Conservation (phyloP, 2,329 filamentous ascomycete species). For the Alternaria solani region DNA sequence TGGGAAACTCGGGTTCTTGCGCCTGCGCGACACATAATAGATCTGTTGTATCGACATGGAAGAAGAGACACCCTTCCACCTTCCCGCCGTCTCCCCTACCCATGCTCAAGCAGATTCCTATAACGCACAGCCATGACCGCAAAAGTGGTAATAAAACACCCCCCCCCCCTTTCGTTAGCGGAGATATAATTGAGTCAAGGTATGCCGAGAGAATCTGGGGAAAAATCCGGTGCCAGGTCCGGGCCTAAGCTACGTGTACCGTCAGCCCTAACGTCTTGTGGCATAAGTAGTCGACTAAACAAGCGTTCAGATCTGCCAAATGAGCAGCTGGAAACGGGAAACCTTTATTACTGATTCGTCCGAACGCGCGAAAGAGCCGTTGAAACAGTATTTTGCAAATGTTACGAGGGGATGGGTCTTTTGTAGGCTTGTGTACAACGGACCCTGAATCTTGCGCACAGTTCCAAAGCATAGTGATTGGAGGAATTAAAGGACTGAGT, state of each 20-base stretch:
- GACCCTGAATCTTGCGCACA: neutral
- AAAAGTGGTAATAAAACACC: neutral
- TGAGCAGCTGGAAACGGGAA: neutral
- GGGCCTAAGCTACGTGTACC: neutral
- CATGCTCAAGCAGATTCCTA: neutral
- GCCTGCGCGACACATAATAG: neutral
- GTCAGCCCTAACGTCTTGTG: constrained; percentile 1
- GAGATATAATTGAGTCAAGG: neutral
- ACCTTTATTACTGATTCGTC: neutral
- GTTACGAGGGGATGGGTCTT: neutral
- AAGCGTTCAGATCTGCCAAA: neutral
- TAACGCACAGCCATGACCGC: neutral
- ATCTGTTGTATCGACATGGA: neutral
- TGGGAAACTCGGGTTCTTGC: neutral
- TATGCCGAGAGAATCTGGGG: neutral
- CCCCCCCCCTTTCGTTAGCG: neutral
- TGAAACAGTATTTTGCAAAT: too few relatives aligned
- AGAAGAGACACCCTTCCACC: neutral
- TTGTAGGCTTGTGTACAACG: neutral
- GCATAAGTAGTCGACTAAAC: neutral
- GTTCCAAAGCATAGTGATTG: neutral
- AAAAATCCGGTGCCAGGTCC: neutral
- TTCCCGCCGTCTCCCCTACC: too few relatives aligned
- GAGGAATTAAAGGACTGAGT: neutral
- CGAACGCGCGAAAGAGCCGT: neutral